Conservation (phyloP, 2,329 filamentous ascomycete species). For the Sporothrix variecibatus region DNA sequence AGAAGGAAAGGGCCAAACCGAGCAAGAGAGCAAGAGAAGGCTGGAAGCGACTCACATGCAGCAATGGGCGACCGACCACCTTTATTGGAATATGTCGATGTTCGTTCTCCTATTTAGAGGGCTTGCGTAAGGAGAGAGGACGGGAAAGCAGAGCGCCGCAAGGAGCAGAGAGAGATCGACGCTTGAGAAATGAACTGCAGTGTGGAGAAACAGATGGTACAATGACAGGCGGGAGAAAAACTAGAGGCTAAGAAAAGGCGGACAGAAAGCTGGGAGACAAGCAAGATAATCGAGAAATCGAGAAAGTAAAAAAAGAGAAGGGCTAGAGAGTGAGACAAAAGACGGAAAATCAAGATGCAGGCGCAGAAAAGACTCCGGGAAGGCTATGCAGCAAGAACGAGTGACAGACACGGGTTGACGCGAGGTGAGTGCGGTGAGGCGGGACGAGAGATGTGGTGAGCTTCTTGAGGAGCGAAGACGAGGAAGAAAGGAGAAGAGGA, state of each 20-base stretch:
- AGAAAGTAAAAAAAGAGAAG: background rate
- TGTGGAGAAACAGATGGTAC: slow-evolving; percentile 2
- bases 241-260: slow-evolving; percentile 8
- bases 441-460: background rate
- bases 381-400: slow-evolving; percentile 7
- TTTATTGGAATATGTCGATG: slow-evolving; percentile 13
- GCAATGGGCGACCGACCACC: background rate
- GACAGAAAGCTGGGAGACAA: background rate
- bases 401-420: background rate
- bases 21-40: slow-evolving; percentile 11
- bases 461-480: background rate
- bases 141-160: background rate
- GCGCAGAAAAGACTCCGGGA: background rate
- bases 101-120: background rate
- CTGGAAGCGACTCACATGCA: slow-evolving; percentile 17
- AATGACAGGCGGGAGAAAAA: background rate
- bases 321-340: slow-evolving; percentile 4
- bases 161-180: slow-evolving; percentile 20
- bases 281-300: background rate
- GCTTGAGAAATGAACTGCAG: slow-evolving; percentile 18
- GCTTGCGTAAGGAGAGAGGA: slow-evolving; percentile 4
- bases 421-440: background rate
- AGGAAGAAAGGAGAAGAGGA: background rate
- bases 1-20: background rate
- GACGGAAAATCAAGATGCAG: background rate